These are phyloP conservation scores for Pseudogymnoascus sp. DNA, from an alignment of 2,329 filamentous ascomycete species.

Conservation along the genomic window DNA sequence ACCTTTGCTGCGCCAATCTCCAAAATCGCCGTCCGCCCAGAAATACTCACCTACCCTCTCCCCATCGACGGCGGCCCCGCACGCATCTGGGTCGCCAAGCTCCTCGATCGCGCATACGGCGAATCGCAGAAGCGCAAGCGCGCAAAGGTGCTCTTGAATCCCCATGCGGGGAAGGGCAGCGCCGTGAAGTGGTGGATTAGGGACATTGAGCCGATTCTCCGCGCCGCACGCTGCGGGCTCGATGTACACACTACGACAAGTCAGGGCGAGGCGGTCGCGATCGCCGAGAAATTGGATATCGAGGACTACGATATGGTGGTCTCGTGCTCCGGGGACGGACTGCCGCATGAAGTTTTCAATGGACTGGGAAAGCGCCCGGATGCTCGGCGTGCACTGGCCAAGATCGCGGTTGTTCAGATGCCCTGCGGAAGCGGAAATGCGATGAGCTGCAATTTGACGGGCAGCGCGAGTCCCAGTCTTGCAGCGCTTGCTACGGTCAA, in stretches of 20 bases:
- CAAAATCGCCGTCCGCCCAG: conserved; percentile 51
- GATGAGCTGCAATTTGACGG: conserved; percentile 82
- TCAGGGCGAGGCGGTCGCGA: conserved; percentile 68
- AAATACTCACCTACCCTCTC: conserved; percentile 53
- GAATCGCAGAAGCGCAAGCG: conserved; percentile 60
- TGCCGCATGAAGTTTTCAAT: conserved; percentile 92
- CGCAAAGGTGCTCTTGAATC: conserved; percentile 85
- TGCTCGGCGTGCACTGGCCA: conserved; percentile 63
- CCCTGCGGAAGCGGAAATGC: conserved; percentile 93
- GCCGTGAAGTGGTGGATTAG: conserved; percentile 66
- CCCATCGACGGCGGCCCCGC: conserved; percentile 30
- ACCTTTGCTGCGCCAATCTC: conserved; percentile 58
- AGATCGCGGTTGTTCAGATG: conserved; percentile 75
- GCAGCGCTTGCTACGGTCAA: conserved; percentile 83
- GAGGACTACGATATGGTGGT: conserved; percentile 77
- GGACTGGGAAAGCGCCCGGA: conserved; percentile 71
- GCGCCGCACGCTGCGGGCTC: conserved; percentile 68
- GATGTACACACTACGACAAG: conserved; percentile 65
- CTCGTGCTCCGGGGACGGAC: conserved; percentile 84
- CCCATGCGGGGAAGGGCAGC: conserved; percentile 73
- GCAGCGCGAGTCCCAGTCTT: conserved; percentile 63
- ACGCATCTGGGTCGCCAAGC: conserved; percentile 53
- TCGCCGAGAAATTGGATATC: conserved; percentile 67
- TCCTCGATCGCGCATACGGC: conserved; percentile 66
- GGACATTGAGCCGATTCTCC: conserved; percentile 73